Percentiles rank a stretch among this genome's conserved stretches.
Evolutionary conservation across 805 yeast genomes (phyloP).

Genomic region (Tetrapisispora nanseiensis): DNA sequence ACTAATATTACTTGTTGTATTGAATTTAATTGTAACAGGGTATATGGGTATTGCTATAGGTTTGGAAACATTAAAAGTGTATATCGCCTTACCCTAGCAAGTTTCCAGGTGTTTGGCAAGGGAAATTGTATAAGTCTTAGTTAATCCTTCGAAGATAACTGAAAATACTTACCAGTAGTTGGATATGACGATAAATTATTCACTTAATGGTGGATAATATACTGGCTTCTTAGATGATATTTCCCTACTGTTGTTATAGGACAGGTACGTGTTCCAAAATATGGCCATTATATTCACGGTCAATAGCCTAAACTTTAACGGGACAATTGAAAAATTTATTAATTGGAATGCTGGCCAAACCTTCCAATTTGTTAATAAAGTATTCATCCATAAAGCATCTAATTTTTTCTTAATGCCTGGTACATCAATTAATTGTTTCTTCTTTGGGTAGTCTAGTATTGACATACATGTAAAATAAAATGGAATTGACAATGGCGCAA

Average conservation of each 20-base stretch:
- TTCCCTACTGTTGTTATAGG: conserved; percentile 41
- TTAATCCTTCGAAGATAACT: too few species aligned
- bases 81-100: too few species aligned
- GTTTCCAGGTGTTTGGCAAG: too few species aligned
- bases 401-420: conserved; percentile 30
- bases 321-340: conserved; percentile 65
- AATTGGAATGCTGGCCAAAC: conserved; percentile 89
- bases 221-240: conserved; percentile 23
- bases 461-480: conserved; percentile 62
- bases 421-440: conserved; percentile 34
- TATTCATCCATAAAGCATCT: conserved; percentile 48
- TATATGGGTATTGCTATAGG: too few species aligned
- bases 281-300: conserved; percentile 64
- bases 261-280: conserved; percentile 76
- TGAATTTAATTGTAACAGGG: too few species aligned
- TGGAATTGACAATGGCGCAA: conserved; percentile 75
- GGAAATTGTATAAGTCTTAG: too few species aligned
- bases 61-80: too few species aligned
- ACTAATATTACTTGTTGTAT: too few species aligned
- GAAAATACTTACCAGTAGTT: too few species aligned
- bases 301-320: conserved; percentile 57
- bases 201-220: conserved; percentile 34
- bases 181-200: conserved; percentile 12
- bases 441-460: conserved; percentile 39
- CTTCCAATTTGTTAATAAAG: conserved; percentile 65